phyloP scores from a whole-genome alignment of 495 filamentous ascomycete species.

The Neurospora africana region DNA sequence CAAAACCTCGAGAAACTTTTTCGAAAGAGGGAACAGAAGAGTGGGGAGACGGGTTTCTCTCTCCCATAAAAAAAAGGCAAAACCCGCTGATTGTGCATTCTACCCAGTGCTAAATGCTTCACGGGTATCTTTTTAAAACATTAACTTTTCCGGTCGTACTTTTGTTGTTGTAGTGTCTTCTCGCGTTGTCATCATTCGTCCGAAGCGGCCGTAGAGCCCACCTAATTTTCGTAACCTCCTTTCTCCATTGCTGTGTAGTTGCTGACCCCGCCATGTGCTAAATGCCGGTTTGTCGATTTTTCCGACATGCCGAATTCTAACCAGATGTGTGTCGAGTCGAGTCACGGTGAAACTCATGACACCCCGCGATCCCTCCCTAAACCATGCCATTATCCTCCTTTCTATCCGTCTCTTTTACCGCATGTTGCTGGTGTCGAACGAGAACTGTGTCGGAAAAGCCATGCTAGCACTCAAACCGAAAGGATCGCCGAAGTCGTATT shows the following conservation, averaged over 20 bases:
- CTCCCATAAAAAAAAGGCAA: background rate
- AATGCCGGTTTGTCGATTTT: background rate
- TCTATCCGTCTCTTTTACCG: constrained; percentile 18
- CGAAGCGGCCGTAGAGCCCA: background rate
- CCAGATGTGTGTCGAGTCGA: background rate
- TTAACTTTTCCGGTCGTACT: background rate
- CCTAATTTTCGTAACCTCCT: background rate
- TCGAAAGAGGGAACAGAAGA: background rate
- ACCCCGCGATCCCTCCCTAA: background rate
- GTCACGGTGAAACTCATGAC: background rate
- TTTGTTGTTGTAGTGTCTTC: background rate
- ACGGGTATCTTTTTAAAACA: background rate
- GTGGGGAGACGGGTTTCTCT: background rate
- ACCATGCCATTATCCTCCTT: background rate
- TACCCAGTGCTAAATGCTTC: background rate
- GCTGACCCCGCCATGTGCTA: background rate
- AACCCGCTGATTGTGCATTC: background rate
- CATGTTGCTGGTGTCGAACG: constrained; percentile 60
- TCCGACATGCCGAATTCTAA: background rate
- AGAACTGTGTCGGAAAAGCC: constrained; percentile 87
- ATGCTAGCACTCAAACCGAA: constrained; percentile 87
- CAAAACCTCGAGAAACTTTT: background rate
- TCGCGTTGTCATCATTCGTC: background rate
- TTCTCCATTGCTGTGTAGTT: background rate
- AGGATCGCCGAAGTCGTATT: constrained; percentile 71